Percentiles rank a stretch among this genome's conserved stretches.
Conservation (phyloP, 2,329 filamentous ascomycete species). For the Xylariomycetidae sp. region DNA sequence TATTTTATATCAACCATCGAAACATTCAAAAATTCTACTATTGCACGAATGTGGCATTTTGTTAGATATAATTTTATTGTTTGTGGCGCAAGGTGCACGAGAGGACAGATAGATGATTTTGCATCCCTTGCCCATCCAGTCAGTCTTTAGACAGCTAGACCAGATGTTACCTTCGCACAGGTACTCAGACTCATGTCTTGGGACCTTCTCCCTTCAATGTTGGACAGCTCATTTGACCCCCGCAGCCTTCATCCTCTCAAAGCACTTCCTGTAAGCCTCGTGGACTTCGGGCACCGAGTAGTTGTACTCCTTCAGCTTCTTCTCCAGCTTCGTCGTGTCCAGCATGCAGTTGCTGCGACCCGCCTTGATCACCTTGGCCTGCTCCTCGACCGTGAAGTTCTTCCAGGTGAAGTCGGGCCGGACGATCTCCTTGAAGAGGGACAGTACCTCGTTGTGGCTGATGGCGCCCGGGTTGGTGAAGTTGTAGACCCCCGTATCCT, state of each 20-base stretch:
- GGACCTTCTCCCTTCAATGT: too few relatives aligned
- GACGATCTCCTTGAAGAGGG: slow-evolving; percentile 59
- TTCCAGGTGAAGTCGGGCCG: slow-evolving; percentile 57
- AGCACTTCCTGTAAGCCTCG: slow-evolving; percentile 56
- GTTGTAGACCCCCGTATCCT: slow-evolving; percentile 62
- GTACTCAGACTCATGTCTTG: too few relatives aligned
- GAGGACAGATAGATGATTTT: too few relatives aligned
- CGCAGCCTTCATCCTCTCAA: slow-evolving; percentile 57
- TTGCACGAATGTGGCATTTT: too few relatives aligned
- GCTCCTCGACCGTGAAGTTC: slow-evolving; percentile 64
- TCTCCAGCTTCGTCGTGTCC: slow-evolving; percentile 57
- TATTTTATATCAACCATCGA: too few relatives aligned
- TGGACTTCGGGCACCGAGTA: slow-evolving; percentile 58
- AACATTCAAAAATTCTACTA: too few relatives aligned
- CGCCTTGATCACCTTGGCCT: slow-evolving; percentile 63
- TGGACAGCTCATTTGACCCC: slow-evolving; percentile 43
- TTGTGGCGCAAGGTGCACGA: too few relatives aligned
- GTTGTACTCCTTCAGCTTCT: slow-evolving; percentile 55
- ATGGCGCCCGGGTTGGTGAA: slow-evolving; percentile 68
- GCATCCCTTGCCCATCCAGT: too few relatives aligned
- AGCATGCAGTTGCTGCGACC: slow-evolving; percentile 63
- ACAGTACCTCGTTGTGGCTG: slow-evolving; percentile 65
- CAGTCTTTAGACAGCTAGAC: too few relatives aligned
- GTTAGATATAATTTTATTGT: too few relatives aligned
- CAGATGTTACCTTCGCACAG: too few relatives aligned